Base-by-base conservation (phyloP, 2,329 filamentous ascomycete genomes). In the Diplodia scrobiculata region DNA sequence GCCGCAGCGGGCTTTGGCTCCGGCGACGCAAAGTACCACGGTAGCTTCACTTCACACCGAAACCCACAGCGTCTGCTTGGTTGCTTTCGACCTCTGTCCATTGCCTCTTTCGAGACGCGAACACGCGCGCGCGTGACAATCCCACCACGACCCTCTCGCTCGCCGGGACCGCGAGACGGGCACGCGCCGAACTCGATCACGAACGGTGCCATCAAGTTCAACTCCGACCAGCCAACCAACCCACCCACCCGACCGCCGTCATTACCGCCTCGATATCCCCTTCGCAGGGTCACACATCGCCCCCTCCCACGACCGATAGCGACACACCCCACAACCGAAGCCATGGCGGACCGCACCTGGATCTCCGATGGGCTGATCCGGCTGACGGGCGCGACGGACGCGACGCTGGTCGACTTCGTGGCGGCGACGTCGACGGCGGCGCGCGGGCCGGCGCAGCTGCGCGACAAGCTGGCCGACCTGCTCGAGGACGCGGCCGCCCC, bases 371-470 rank as follows among this genome's bases (percentile, higher is more conserved):
- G 81, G 65, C 77, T 84, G 65, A 78, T 84, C 69, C 81, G 80
- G 66, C 78, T 86, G 60, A 82, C 83, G 45, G 84, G 84, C 68
- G 84, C 81, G 55, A 84, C 83, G 47, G 84, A 86, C 68, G 77
- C 81, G 41, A 85, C 84, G 62, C 78, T 84, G 59, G 76, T 86
- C 68, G 84, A 86, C 74, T 86, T 86, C 70, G 79, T 86, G 27
- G 79, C 84, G 65, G 82, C 83, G 51, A 84, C 83, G 17, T 83
- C 80, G 10, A 77, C 76, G 69, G 79, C 80, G 25, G 79, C 81
- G 51, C 84, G 83, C 70, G 84, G 82, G 1, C 73, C 79, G 7
- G 73, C 73, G 4, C 75, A 79, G 29, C 75, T 86, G 45, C 76
- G 80, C 68, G 82, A 83, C 68, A 84, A 84, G 69, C 79, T 86